Percentiles rank a stretch among this genome's conserved stretches.
phyloP scores from a whole-genome alignment of 2,329 filamentous ascomycete species.

The Aspergillus felis region DNA sequence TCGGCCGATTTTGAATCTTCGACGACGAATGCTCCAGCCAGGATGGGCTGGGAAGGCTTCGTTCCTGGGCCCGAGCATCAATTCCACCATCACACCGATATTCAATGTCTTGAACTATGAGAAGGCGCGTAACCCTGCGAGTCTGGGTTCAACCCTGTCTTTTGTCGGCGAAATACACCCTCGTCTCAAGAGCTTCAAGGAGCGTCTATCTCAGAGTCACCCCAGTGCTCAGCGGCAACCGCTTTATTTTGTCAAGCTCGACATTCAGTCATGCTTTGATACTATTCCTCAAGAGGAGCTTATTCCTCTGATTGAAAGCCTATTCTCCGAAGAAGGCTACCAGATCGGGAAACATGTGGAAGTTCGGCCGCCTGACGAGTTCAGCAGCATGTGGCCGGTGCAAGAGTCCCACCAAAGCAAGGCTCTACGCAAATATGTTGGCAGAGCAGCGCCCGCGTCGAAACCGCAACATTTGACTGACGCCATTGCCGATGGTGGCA shows the following conservation, averaged over 20 bases:
- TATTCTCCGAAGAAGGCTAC: constrained; percentile 62
- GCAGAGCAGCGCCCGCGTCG: constrained; percentile 45
- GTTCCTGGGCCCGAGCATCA: constrained; percentile 61
- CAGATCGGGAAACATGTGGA: constrained; percentile 70
- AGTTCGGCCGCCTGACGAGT: constrained; percentile 50
- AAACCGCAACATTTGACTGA: constrained; percentile 47
- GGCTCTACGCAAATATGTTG: constrained; percentile 47
- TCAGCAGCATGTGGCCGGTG: constrained; percentile 18
- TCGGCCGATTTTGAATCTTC: constrained; percentile 83
- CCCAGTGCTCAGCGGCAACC: constrained; percentile 35
- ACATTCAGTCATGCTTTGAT: constrained; percentile 90
- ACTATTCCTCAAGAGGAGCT: constrained; percentile 82
- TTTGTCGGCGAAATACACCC: constrained; percentile 77
- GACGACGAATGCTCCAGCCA: constrained; percentile 54
- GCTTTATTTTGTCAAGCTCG: constrained; percentile 87
- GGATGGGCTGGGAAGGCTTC: constrained; percentile 50
- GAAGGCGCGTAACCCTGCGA: constrained; percentile 55
- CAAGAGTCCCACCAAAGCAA: constrained; percentile 16
- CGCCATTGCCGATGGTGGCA: constrained; percentile 33
- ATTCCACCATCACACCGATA: constrained; percentile 66
- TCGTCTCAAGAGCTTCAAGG: constrained; percentile 67
- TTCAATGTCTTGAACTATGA: constrained; percentile 76
- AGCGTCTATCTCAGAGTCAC: constrained; percentile 12
- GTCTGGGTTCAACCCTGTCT: constrained; percentile 74
- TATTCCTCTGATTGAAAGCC: constrained; percentile 58